A percentile compares a stretch with the other conserved stretches of the same genome.
These are phyloP conservation scores for Conticribra guillardii DNA, from an alignment of 108 stramenopile genomes.

Conservation along the genomic window DNA sequence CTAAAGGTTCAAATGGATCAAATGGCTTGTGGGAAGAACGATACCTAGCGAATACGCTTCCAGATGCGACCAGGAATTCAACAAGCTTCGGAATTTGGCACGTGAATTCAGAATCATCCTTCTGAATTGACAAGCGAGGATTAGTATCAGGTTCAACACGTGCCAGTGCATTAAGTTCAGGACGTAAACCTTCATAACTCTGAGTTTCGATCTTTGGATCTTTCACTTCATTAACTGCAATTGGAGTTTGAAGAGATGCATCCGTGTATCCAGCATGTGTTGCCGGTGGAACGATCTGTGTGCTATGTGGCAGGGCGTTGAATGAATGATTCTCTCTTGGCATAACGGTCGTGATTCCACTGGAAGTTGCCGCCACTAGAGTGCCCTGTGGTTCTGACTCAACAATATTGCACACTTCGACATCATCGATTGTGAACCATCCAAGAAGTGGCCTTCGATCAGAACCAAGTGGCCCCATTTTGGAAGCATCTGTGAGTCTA, in stretches of 20 bases:
- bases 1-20: constrained; percentile 26
- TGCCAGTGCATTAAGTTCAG: too few species aligned
- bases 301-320: too few species aligned
- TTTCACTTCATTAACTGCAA: too few species aligned
- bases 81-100: constrained; percentile 17
- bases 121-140: not conserved
- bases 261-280: too few species aligned
- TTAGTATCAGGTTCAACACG: not conserved
- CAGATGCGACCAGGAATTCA: constrained; percentile 48
- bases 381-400: too few species aligned
- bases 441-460: constrained; percentile 69
- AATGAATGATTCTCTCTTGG: too few species aligned
- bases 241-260: too few species aligned
- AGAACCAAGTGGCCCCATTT: constrained; percentile 57
- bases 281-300: too few species aligned
- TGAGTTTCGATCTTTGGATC: too few species aligned
- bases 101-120: not conserved
- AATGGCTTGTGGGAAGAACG: constrained; percentile 29
- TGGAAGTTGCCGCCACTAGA: too few species aligned
- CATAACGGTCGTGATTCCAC: too few species aligned
- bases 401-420: not conserved
- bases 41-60: constrained; percentile 47
- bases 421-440: constrained; percentile 61
- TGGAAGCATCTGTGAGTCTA: constrained; percentile 61
- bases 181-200: too few species aligned